phyloP scores from a whole-genome alignment of 2,329 filamentous ascomycete species.

The Monascus ruber region DNA sequence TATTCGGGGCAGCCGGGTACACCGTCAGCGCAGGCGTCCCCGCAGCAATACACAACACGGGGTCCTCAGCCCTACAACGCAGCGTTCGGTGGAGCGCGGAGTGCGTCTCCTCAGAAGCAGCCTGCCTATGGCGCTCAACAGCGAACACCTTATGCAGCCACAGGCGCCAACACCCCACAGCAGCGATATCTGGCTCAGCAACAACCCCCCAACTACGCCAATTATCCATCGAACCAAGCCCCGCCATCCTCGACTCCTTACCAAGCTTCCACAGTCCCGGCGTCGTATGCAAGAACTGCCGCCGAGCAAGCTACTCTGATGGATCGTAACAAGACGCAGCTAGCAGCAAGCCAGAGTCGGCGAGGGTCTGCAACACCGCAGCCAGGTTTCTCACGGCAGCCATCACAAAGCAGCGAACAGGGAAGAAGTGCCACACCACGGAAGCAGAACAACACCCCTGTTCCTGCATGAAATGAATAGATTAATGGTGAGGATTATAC shows the following conservation, averaged over 20 bases:
- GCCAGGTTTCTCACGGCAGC: slow-evolving; percentile 11
- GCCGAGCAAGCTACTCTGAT: slow-evolving; percentile 30
- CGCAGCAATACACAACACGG: slow-evolving; percentile 25
- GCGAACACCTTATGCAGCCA: slow-evolving; percentile 24
- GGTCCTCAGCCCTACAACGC: slow-evolving; percentile 23
- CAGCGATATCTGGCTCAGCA: slow-evolving; percentile 21
- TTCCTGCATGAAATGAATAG: slow-evolving; percentile 1
- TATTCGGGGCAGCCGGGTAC: slow-evolving; percentile 19
- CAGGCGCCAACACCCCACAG: slow-evolving; percentile 16
- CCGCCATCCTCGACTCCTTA: slow-evolving; percentile 18
- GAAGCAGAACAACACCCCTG: slow-evolving; percentile 8
- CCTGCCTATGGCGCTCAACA: slow-evolving; percentile 19
- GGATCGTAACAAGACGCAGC: slow-evolving; percentile 27
- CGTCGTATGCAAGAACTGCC: slow-evolving; percentile 27
- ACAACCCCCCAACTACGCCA: slow-evolving; percentile 17
- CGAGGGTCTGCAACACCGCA: slow-evolving; percentile 25
- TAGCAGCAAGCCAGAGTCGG: slow-evolving; percentile 19
- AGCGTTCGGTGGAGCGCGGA: slow-evolving; percentile 13
- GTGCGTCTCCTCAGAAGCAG: slow-evolving; percentile 23
- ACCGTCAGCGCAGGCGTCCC: slow-evolving; percentile 19
- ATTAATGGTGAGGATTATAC: too few species aligned
- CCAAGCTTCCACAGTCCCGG: slow-evolving; percentile 23
- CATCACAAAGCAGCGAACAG: slow-evolving; percentile 14
- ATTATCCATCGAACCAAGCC: slow-evolving; percentile 20
- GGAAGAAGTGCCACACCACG: slow-evolving; percentile 24